phyloP scores from a whole-genome alignment of 257 asterid genomes.

The Solanum gandarillasii region DNA sequence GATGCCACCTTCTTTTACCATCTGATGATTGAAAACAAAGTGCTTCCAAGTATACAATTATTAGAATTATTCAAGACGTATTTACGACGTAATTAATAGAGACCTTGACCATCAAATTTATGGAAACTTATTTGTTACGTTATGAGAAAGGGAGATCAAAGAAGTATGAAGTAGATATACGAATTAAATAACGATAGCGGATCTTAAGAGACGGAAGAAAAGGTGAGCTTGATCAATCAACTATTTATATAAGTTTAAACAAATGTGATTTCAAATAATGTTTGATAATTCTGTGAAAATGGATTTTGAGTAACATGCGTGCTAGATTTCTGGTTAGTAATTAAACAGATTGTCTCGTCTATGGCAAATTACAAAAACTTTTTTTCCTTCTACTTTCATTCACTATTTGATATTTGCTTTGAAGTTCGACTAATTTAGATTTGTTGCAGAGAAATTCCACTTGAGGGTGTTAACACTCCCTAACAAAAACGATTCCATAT shows the following conservation, averaged over 20 bases:
- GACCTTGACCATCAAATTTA: too few relatives aligned
- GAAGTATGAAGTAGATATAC: too few relatives aligned
- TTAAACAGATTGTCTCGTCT: too few relatives aligned
- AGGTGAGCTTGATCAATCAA: too few relatives aligned
- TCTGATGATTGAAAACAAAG: neutral
- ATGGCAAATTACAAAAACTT: neutral
- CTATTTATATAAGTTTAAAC: too few relatives aligned
- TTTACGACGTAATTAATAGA: too few relatives aligned
- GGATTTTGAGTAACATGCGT: neutral
- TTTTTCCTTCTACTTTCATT: neutral
- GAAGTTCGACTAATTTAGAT: too few relatives aligned
- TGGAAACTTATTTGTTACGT: neutral
- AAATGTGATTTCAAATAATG: neutral
- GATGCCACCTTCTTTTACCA: neutral
- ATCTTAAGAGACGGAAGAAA: too few relatives aligned
- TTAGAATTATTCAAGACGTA: too few relatives aligned
- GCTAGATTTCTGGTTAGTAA: neutral
- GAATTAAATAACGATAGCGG: too few relatives aligned
- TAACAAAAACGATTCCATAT: accelerated
- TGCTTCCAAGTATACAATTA: neutral
- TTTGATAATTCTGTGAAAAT: neutral
- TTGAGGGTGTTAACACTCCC: neutral
- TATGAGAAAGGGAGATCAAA: too few relatives aligned
- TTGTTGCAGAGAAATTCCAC: too few relatives aligned
- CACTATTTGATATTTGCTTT: neutral